Conservation (phyloP, 768 basidiomycete genomes). For the Astraeus odoratus region DNA sequence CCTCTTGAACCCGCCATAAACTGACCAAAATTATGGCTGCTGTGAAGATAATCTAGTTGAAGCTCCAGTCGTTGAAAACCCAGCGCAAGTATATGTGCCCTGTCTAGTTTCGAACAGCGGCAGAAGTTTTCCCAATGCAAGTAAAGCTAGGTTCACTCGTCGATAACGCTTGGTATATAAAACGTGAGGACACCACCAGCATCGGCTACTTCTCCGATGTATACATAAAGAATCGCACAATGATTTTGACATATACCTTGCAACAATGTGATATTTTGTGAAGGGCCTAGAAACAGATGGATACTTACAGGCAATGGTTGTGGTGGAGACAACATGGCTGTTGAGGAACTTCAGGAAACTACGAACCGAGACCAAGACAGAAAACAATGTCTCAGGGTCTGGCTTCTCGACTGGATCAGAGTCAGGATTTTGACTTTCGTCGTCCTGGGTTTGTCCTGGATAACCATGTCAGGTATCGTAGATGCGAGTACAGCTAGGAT, state of each 20-base stretch:
- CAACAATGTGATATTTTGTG: slow-evolving; percentile 1
- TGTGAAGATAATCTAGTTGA: too few relatives aligned
- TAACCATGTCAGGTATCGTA: slow-evolving; percentile 2
- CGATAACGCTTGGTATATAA: slow-evolving; percentile 75
- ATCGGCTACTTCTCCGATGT: slow-evolving; percentile 73
- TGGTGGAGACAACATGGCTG: slow-evolving; percentile 72
- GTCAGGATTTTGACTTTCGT: slow-evolving; percentile 30
- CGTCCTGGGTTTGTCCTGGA: slow-evolving; percentile 20
- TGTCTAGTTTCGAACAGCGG: too few relatives aligned
- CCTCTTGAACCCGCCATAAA: too few relatives aligned
- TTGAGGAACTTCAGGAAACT: slow-evolving; percentile 79
- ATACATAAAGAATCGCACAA: slow-evolving; percentile 84
- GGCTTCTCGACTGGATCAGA: slow-evolving; percentile 29
- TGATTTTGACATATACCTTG: slow-evolving; percentile 82
- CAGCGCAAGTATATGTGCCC: too few relatives aligned
- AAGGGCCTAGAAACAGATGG: background rate
- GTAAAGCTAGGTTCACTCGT: too few relatives aligned
- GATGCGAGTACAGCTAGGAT: background rate
- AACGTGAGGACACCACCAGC: slow-evolving; percentile 84
- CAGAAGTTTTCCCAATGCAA: too few relatives aligned
- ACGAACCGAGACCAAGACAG: slow-evolving; percentile 61
- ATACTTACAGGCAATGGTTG: slow-evolving; percentile 76
- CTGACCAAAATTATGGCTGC: too few relatives aligned
- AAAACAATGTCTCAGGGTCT: slow-evolving; percentile 54
- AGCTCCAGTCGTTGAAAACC: too few relatives aligned